Evolutionary conservation across 257 asterid species (phyloP), one percentile per base, ranked within the genome.

Genomic region (Verbena officinalis): DNA sequence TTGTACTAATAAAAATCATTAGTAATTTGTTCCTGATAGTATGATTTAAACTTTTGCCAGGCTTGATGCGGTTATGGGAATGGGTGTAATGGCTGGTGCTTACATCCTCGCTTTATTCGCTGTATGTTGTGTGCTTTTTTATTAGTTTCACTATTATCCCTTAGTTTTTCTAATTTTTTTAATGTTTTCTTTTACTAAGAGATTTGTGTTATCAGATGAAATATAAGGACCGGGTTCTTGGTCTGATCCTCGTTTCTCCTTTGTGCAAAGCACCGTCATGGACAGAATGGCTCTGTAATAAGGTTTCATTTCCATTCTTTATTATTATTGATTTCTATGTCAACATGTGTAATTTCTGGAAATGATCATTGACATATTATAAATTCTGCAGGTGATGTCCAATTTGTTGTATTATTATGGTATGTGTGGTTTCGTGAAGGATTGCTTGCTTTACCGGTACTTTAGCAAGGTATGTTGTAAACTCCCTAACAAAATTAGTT

Each of bases 31-130:
- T 58, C 55, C 70, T 77, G 38, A 70, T 60, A 5, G 15, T 19
- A 49, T 21, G 22, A 52, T n/a, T 43, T 53, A 65, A 16, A 53
- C 58, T 60, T 68, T 70, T 50, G 73, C 54, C 82, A 87, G 95
- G 84, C 85, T 87, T 43, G 93, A 81, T 55, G 77, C 86, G 57
- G 93, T 87, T 74, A 85, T 87, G 93, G 74, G 87, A 80, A 85
- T 87, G 95, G 95, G 95, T 58, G 95, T 81, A 51, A 79, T 72
- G 62, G 95, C 93, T 20, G 95, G 95, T 46, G 95, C 95, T 77
- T 87, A 87, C 76, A 72, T 87, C 60, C 84, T 87, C 70, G 67
- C 90, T 60, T 66, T 81, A 62, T 85, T 87, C 68, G 88, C 95
- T 40, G 95, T 87, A 81, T 22, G 93, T 71, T 70, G 48, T 58